Evolutionary conservation across 2,329 filamentous ascomycete species (phyloP).

Genomic region (Sporothrix curviconia): DNA sequence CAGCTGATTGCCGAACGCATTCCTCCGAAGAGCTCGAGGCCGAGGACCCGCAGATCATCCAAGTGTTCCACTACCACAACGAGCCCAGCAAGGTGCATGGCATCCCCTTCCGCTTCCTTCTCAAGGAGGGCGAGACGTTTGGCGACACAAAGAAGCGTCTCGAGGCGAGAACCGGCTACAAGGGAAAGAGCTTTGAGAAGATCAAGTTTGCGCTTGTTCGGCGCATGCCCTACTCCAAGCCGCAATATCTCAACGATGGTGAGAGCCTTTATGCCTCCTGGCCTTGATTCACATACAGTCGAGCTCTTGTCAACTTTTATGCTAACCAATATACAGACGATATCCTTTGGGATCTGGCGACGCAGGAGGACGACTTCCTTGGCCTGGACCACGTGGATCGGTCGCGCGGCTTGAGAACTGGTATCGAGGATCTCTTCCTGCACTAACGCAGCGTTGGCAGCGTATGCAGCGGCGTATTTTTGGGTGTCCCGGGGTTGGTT

Average conservation of each 20-base stretch:
- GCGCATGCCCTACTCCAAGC: constrained; percentile 65
- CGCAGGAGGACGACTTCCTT: constrained; percentile 53
- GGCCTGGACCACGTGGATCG: constrained; percentile 62
- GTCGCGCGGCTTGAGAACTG: constrained; percentile 51
- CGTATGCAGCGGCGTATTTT: too few relatives aligned
- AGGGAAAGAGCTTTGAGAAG: constrained; percentile 97
- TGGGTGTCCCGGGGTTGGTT: too few relatives aligned
- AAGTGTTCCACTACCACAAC: constrained; percentile 87
- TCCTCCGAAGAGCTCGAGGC: constrained; percentile 64
- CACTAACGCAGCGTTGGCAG: constrained; percentile 23
- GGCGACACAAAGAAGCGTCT: constrained; percentile 90
- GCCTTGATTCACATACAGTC: too few relatives aligned
- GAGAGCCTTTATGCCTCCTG: constrained; percentile 30
- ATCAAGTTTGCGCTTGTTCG: constrained; percentile 87
- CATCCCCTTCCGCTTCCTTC: constrained; percentile 81
- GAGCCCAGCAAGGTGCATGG: constrained; percentile 80
- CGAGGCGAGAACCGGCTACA: constrained; percentile 85
- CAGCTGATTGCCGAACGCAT: constrained; percentile 74
- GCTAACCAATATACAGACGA: constrained; percentile 43
- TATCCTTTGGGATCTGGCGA: constrained; percentile 47
- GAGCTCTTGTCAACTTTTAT: not conserved
- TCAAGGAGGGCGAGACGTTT: constrained; percentile 82
- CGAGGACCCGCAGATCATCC: constrained; percentile 56
- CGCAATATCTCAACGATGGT: constrained; percentile 84
- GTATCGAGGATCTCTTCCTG: constrained; percentile 57